Percentiles rank a stretch among this genome's conserved stretches.
Conservation (phyloP, 768 basidiomycete genomes). For the Tylopilus intermedius region DNA sequence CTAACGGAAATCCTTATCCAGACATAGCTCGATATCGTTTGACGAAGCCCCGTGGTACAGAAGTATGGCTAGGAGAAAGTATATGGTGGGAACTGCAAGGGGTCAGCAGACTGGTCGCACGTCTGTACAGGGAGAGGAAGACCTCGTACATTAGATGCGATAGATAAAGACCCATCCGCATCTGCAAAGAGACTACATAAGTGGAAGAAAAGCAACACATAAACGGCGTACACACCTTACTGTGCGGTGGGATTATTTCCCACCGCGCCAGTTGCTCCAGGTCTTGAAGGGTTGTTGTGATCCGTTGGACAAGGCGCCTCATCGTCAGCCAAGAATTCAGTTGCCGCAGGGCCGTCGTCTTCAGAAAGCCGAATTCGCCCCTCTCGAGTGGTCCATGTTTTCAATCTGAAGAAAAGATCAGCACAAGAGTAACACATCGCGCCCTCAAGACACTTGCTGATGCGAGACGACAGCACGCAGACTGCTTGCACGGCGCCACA, state of each 20-base stretch:
- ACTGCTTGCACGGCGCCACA: constrained; percentile 57
- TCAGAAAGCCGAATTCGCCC: constrained; percentile 63
- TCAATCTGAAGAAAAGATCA: constrained; percentile 41
- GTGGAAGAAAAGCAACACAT: not conserved
- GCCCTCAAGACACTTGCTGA: constrained; percentile 38
- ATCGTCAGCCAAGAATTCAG: constrained; percentile 58
- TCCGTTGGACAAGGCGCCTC: constrained; percentile 39
- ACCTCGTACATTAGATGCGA: not conserved
- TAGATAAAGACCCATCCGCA: not conserved
- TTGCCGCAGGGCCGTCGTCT: constrained; percentile 69
- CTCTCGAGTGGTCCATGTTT: constrained; percentile 47
- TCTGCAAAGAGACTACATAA: not conserved
- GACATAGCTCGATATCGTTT: not conserved
- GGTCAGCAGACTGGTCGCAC: not conserved
- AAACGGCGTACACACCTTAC: not conserved
- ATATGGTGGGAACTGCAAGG: not conserved
- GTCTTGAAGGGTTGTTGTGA: constrained; percentile 22
- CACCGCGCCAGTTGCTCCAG: constrained; percentile 7
- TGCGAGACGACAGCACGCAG: constrained; percentile 59
- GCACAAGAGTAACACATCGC: not conserved
- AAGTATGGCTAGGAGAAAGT: not conserved
- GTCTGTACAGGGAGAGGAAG: not conserved
- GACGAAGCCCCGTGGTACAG: not conserved
- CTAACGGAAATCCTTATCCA: not conserved
- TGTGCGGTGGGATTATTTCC: not conserved